Percentiles rank a stretch among this genome's conserved stretches.
Conservation (phyloP, 176 grass and related monocot genomes). For the sorghum (Sorghum bicolor) region Sorghum_bicolor_NCBIv3 NC_012873.2:48418001-48418500, state of each 20-base stretch:
- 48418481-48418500: conserved; percentile 9
- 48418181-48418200: conserved; percentile 23
- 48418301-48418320: conserved; percentile 27
- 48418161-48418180: conserved; percentile 3
- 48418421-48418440: conserved; percentile 21
- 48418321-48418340: neutral
- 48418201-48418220: conserved; percentile 28
- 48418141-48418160: conserved; percentile 12
- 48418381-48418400: conserved; percentile 29
- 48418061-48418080: conserved; percentile 13
- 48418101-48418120: conserved; percentile 12
- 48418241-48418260: conserved; percentile 21
- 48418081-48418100: conserved; percentile 28
- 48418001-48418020: conserved; percentile 22
- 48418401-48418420: conserved; percentile 32
- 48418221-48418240: conserved; percentile 37
- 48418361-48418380: conserved; percentile 34
- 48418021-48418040: conserved; percentile 27
- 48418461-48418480: conserved; percentile 7
- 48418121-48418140: neutral
- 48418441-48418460: conserved; percentile 33
- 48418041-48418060: conserved; percentile 28
- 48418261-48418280: conserved; percentile 27
- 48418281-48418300: conserved; percentile 28
- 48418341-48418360: conserved; percentile 26